Percentiles rank a stretch among this genome's conserved stretches.
Evolutionary conservation across 805 yeast species (phyloP).

Genomic region (Metschnikowia amazonensis): DNA sequence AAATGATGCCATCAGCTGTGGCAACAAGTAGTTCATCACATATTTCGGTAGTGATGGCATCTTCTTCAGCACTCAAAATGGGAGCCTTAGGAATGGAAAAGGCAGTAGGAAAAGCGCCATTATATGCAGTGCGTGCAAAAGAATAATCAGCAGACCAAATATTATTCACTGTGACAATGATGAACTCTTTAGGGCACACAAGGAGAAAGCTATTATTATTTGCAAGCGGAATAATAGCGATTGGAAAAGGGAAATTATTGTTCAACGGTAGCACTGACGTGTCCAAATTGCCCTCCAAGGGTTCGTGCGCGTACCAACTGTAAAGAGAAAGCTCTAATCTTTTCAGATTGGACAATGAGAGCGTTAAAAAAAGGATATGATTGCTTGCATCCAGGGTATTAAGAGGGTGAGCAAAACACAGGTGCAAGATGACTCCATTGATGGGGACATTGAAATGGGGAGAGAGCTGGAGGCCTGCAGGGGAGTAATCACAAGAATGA

Average conservation of each 20-base stretch:
- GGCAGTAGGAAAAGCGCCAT: slow-evolving; percentile 40
- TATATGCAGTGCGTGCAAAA: slow-evolving; percentile 22
- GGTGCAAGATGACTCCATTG: slow-evolving; percentile 39
- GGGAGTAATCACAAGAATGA: slow-evolving; percentile 32
- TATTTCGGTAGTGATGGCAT: background rate
- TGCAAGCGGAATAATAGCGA: slow-evolving; percentile 39
- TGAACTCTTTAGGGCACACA: slow-evolving; percentile 31
- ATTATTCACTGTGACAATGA: slow-evolving; percentile 40
- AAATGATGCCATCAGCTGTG: slow-evolving; percentile 34
- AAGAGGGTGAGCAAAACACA: slow-evolving; percentile 42
- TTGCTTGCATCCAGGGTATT: slow-evolving; percentile 21
- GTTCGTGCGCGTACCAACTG: slow-evolving; percentile 40
- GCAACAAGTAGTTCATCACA: slow-evolving; percentile 31
- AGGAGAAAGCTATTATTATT: slow-evolving; percentile 37
- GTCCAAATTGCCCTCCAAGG: slow-evolving; percentile 26
- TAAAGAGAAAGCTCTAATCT: slow-evolving; percentile 36
- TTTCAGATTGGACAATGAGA: slow-evolving; percentile 35
- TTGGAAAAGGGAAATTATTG: slow-evolving; percentile 40
- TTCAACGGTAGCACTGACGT: slow-evolving; percentile 39
- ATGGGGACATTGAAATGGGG: slow-evolving; percentile 38
- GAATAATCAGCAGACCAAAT: slow-evolving; percentile 46
- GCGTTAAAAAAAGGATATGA: slow-evolving; percentile 32
- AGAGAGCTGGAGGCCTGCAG: slow-evolving; percentile 35
- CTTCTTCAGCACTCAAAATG: slow-evolving; percentile 10
- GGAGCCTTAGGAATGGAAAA: slow-evolving; percentile 27